Base-by-base conservation (phyloP, 1,284 basidiomycete species). In the Ganoderma leucocontextum region DNA sequence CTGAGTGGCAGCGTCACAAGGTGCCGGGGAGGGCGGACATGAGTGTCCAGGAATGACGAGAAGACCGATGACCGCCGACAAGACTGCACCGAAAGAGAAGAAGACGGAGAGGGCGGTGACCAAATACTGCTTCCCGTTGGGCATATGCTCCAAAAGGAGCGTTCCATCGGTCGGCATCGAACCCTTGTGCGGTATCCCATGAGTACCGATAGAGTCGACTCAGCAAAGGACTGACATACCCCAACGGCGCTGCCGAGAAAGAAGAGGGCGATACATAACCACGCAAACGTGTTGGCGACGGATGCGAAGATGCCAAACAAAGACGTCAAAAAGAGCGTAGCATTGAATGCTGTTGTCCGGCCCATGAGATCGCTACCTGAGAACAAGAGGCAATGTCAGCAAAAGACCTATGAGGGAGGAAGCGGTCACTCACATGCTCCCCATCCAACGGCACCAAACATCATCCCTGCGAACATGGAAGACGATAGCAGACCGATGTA, bases 111-210 rank as follows among this genome's bases (percentile, higher is more conserved):
- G 87, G 0, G 94, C 94, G 0, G 97, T 99, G 60, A 99, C 91
- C 42, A 98, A 89, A 78, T 97, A 97, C 76, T 97, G 92, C 75
- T 96, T 96, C 22, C 89, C 88, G 73, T 92, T 90, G 0, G 97
- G 97, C 82, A 98, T 91, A 75, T 98, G 96, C 79, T 99, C 97
- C 4, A 98, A 86, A 62, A 99, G 89, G 6, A 98, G 88, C 0
- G 96, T 98, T 2, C 97, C 97, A 75, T 99, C 97, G 0, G 96
- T 98, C 0, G 97, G 97, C 95, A 98, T 97, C 1, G 94, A 96
- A 12, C 95, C 93, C 92, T 94, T 29, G 19, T 3, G 7, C 1
- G 6, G 13, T 38, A 15, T 39, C 12, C 4, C 1, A 39, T 60
- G 38, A 60, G 36, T 4, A 22, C n/a, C 4, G 66, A 49, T 59